Conservation (phyloP, 2,329 filamentous ascomycete species). For the Colletotrichum sp. region DNA sequence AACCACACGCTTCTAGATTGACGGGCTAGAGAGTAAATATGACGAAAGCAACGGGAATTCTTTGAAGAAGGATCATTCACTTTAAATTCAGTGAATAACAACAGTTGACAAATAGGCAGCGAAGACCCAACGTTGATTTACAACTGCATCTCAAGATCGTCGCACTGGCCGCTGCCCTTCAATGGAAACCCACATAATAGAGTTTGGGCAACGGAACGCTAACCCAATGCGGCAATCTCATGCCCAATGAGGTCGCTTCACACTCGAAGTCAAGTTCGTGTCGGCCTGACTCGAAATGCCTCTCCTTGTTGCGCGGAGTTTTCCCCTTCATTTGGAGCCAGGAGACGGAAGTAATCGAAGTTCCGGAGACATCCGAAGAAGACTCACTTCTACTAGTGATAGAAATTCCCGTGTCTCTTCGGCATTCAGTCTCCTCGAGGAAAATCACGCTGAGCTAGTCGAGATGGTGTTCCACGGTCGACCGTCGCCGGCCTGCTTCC, state of each 20-base stretch:
- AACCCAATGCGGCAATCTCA: not conserved
- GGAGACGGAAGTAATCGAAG: not conserved
- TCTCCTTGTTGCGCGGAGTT: not conserved
- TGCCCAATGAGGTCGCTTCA: not conserved
- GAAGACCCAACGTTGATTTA: not conserved
- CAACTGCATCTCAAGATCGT: not conserved
- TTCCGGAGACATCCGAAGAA: not conserved
- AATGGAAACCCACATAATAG: not conserved
- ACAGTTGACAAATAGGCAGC: not conserved
- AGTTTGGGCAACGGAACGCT: not conserved
- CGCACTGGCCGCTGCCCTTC: not conserved
- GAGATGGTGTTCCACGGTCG: conserved; percentile 26
- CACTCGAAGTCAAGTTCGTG: not conserved
- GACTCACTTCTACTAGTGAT: not conserved
- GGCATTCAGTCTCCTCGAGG: not conserved
- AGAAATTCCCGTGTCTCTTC: not conserved
- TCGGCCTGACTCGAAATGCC: not conserved
- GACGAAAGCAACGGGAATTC: not conserved
- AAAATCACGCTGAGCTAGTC: not conserved
- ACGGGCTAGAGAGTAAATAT: not conserved
- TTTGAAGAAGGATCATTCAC: not conserved
- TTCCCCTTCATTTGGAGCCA: not conserved
- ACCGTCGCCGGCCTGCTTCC: conserved; percentile 26
- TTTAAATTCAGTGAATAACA: not conserved
- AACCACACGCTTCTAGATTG: not conserved